Conservation (phyloP, 2,329 filamentous ascomycete species). For the Lasiodiplodia theobromae region DNA sequence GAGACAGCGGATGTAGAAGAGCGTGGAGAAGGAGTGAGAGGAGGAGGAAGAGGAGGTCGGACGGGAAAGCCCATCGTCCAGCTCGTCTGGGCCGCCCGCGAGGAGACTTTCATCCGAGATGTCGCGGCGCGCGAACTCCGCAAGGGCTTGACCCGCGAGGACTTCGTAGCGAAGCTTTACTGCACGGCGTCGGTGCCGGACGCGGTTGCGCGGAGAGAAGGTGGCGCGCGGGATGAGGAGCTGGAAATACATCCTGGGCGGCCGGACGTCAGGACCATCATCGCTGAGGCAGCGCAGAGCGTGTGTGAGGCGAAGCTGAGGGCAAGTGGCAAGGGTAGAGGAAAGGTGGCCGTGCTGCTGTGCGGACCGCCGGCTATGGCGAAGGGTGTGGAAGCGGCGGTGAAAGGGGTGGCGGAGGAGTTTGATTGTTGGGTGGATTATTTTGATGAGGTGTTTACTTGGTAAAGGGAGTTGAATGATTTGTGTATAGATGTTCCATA, state of each 20-base stretch:
- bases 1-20: background rate
- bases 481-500: background rate
- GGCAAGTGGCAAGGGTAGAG: conserved; percentile 37
- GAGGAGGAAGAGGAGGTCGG: background rate
- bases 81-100: conserved; percentile 46
- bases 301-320: conserved; percentile 31
- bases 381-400: conserved; percentile 52
- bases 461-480: conserved; percentile 39
- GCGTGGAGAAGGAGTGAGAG: background rate
- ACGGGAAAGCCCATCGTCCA: conserved; percentile 32
- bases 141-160: conserved; percentile 36
- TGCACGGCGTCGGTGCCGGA: conserved; percentile 17
- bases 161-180: conserved; percentile 34
- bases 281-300: conserved; percentile 42
- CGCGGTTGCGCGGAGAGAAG: background rate
- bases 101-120: conserved; percentile 40
- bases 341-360: conserved; percentile 49
- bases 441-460: conserved; percentile 58
- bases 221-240: conserved; percentile 9
- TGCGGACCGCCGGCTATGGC: conserved; percentile 57
- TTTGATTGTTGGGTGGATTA: conserved; percentile 50
- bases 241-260: conserved; percentile 37
- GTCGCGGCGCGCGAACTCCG: conserved; percentile 38
- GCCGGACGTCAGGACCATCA: conserved; percentile 48
- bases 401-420: conserved; percentile 45